These are phyloP conservation scores for Beauveria sp. DNA, from an alignment of 2,329 filamentous ascomycete species.

Conservation along the genomic window DNA sequence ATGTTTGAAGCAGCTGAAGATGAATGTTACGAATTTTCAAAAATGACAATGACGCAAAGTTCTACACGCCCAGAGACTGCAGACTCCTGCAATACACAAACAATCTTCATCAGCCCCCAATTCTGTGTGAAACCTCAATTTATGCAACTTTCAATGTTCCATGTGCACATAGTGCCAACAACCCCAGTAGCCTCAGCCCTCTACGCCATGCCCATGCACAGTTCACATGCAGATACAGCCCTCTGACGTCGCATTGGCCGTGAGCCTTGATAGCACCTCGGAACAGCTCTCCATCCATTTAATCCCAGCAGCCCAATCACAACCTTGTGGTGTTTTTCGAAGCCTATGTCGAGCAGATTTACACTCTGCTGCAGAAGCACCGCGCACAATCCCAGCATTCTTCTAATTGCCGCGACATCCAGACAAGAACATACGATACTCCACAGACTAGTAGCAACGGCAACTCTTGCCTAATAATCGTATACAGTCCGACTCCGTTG, in stretches of 20 bases:
- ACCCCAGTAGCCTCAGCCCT: background rate
- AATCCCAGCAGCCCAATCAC: background rate
- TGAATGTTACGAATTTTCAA: background rate
- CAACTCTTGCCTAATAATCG: background rate
- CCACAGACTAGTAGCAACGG: background rate
- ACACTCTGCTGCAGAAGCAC: background rate
- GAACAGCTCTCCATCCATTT: background rate
- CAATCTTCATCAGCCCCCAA: too few relatives aligned
- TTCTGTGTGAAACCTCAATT: too few relatives aligned
- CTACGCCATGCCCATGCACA: background rate
- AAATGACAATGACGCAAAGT: background rate
- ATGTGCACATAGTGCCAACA: background rate
- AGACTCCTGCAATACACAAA: background rate
- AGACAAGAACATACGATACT: background rate
- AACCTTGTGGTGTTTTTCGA: background rate
- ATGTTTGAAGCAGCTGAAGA: background rate
- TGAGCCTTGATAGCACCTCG: background rate
- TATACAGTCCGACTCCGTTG: background rate
- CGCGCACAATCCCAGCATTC: background rate
- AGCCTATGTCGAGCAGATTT: background rate
- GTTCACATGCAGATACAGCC: conserved; percentile 10
- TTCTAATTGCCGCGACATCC: background rate
- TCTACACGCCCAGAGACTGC: too few relatives aligned
- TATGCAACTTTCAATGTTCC: too few relatives aligned
- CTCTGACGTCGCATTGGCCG: conserved; percentile 3